Percentiles rank a stretch among this genome's conserved stretches.
These are phyloP conservation scores for Nemania diffusa DNA, from an alignment of 2,329 filamentous ascomycete genomes.

Conservation along the genomic window DNA sequence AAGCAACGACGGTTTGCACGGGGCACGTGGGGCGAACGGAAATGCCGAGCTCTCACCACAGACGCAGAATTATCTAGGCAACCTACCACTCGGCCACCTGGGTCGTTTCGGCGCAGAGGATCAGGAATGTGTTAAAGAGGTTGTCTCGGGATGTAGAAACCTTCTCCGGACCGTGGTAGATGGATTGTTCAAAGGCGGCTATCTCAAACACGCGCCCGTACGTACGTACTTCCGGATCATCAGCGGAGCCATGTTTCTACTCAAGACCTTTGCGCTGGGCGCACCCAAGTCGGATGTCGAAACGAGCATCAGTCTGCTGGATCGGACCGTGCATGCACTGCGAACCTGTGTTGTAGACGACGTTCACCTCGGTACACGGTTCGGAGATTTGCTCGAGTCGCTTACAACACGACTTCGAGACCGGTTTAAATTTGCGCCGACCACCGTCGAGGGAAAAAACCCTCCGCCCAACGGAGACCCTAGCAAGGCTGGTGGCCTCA, in stretches of 20 bases:
- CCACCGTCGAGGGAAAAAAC: conserved; percentile 56
- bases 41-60: conserved; percentile 66
- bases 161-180: conserved; percentile 82
- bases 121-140: conserved; percentile 78
- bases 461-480: conserved; percentile 51
- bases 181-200: conserved; percentile 76
- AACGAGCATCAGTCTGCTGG: conserved; percentile 78
- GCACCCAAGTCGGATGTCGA: conserved; percentile 82
- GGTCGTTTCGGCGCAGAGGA: conserved; percentile 73
- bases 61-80: conserved; percentile 72
- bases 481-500: conserved; percentile 40
- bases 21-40: conserved; percentile 51
- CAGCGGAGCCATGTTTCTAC: conserved; percentile 83
- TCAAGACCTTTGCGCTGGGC: conserved; percentile 85
- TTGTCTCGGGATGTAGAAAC: conserved; percentile 80
- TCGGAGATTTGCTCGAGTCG: conserved; percentile 83
- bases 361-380: conserved; percentile 84
- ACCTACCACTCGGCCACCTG: conserved; percentile 70
- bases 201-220: conserved; percentile 84
- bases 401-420: conserved; percentile 78
- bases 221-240: conserved; percentile 89
- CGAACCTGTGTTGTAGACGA: conserved; percentile 85
- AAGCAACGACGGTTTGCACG: conserved; percentile 52
- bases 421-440: conserved; percentile 75
- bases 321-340: conserved; percentile 77